Evolutionary conservation across 2,329 filamentous ascomycete genomes (phyloP), one percentile per base, ranked within the genome.

Genomic region (Colletotrichum lentis): DNA sequence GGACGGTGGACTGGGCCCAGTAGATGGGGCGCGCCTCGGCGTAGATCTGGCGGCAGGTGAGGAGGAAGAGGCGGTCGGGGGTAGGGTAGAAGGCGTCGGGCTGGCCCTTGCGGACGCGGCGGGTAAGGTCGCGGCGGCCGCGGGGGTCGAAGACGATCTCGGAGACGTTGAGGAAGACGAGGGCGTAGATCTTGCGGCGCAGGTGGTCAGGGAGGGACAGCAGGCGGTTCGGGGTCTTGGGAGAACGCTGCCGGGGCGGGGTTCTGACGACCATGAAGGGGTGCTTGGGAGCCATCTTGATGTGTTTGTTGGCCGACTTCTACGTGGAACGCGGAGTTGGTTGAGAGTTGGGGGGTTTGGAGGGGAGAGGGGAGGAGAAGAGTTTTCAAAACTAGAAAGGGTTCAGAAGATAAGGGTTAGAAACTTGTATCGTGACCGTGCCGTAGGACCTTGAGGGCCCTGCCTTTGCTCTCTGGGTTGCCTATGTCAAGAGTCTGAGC

Each of bases 41-140:
- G 27, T 53, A 53, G 49, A 53, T n/a, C 27, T 53, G 49, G 49
- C 24, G 49, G 27, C 49, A 53, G 49, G 24, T 12, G 14, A 53
- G 27, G 27, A 53, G 49, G 24, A 52, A 27, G 49, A 11, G 7
- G 49, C 24, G 18, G 49, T 53, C 24, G 31, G 14, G 5, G 12
- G 49, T 53, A 7, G 49, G 24, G 8, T 18, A 18, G 27, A 35
- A 53, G 49, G 7, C 49, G 3, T 18, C 22, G 4, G 27, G 16
- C 39, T 41, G 39, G 39, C 39, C 39, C 16, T 16, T 41, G 10
- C 22, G 27, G 49, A 8, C 49, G n/a, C 24, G 3, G 7, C 3
- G 12, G 43, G 5, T 14, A 11, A 12, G n/a, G 46, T 49, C 22
- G 46, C 24, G 12, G 43, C 43, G 16, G 43, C n/a, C 16, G n/a